phyloP scores from a whole-genome alignment of 1,284 basidiomycete species.

The Boletus holoroseus region DNA sequence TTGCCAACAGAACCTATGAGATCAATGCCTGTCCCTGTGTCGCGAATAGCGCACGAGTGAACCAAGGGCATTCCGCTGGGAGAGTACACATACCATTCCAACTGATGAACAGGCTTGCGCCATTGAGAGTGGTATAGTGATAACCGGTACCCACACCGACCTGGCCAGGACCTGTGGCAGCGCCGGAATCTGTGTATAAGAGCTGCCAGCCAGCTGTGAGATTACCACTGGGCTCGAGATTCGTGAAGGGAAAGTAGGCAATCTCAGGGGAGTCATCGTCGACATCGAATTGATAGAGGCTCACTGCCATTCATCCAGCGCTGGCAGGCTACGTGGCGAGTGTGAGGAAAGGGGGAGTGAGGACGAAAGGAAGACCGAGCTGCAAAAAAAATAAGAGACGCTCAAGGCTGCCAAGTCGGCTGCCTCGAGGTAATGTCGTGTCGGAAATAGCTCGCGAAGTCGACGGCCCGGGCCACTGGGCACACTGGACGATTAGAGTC shows the following conservation, averaged over 20 bases:
- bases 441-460: slow-evolving; percentile 20
- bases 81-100: slow-evolving; percentile 52
- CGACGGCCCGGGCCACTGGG: not conserved
- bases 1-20: slow-evolving; percentile 44
- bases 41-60: slow-evolving; percentile 2
- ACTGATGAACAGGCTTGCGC: slow-evolving; percentile 48
- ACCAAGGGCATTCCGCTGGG: not conserved
- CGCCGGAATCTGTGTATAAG: slow-evolving; percentile 48
- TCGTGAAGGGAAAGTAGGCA: slow-evolving; percentile 53
- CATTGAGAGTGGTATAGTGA: slow-evolving; percentile 55
- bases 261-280: slow-evolving; percentile 65
- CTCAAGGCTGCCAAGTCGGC: slow-evolving; percentile 15
- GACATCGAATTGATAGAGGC: slow-evolving; percentile 46
- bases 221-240: slow-evolving; percentile 41
- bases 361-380: slow-evolving; percentile 1
- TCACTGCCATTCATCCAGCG: slow-evolving; percentile 49
- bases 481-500: not conserved
- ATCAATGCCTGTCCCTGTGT: slow-evolving; percentile 50
- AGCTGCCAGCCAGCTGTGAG: slow-evolving; percentile 62
- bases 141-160: slow-evolving; percentile 50
- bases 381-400: slow-evolving; percentile 15
- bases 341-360: slow-evolving; percentile 6
- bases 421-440: slow-evolving; percentile 31
- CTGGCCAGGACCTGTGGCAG: slow-evolving; percentile 40
- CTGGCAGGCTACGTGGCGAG: slow-evolving; percentile 11